Evolutionary conservation across 2,329 filamentous ascomycete genomes (phyloP), one percentile per base, ranked within the genome.

Genomic region (Pyrenophora seminiperda): DNA sequence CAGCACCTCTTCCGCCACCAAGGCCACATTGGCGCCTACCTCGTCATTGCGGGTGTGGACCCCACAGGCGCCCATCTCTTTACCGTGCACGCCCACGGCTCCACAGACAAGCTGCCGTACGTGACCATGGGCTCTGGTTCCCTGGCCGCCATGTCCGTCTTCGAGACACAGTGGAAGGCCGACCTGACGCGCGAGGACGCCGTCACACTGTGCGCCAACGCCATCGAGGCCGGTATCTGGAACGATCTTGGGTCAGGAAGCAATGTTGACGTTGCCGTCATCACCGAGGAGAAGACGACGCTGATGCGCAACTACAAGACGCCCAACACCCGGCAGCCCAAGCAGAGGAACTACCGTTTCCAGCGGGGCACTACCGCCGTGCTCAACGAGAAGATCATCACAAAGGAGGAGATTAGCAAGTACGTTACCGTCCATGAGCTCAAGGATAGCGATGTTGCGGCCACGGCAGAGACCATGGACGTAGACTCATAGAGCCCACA

Each of bases 1-100:
- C 94, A 99, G 79, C 94, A 99, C 76, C 89, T 99, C 57, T 99
- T 99, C 88, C 87, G 90, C 67, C 90, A 99, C 82, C 94, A 99
- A 76, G 94, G 94, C 64, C 84, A 99, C 79, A 96, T 99, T 65
- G 94, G 95, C 65, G 94, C 94, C 59, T 99, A 99, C 77, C 87
- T 99, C 50, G 94, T 99, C 62, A 90, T 99, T 50, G 94, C 94
- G 30, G 94, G 94, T 61, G 92, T 95, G 70, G 94, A 99, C 74
- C 93, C 95, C 27, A 99, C 94, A 1, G 94, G 94, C 67, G 86
- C 88, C 37, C 91, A 96, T 68, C 87, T 99, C 56, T 99, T 96
- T 82, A 99, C 95, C 59, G 94, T 99, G 34, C 94, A 99, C 78
- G 94, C 94, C 53, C 95, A 99, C 81, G 94, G 95, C 61, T 94